phyloP scores from a whole-genome alignment of 2,329 filamentous ascomycete genomes.

The Trichoderma breve region DNA sequence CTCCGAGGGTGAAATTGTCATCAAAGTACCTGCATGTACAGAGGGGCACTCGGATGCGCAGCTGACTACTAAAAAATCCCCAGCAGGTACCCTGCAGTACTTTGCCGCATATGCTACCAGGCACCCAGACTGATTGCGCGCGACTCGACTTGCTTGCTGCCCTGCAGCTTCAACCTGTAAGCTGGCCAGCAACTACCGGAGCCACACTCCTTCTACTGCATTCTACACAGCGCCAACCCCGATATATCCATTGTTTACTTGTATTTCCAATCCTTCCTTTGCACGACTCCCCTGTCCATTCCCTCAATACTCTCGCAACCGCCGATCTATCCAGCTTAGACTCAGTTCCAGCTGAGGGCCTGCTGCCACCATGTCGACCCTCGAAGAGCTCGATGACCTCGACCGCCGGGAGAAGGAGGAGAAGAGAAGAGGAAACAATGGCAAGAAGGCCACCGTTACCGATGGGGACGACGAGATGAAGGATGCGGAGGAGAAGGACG shows the following conservation, averaged over 20 bases:
- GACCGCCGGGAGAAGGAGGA: slow-evolving; percentile 78
- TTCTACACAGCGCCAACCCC: slow-evolving; percentile 6
- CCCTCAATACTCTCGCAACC: background rate
- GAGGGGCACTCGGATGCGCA: background rate
- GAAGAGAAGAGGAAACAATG: slow-evolving; percentile 41
- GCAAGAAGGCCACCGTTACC: slow-evolving; percentile 43
- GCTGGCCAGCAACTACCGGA: slow-evolving; percentile 17
- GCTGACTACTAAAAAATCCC: rapidly evolving
- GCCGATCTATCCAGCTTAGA: background rate
- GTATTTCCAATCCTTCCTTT: background rate
- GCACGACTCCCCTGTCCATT: background rate
- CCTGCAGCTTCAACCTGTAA: slow-evolving; percentile 21
- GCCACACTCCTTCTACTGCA: slow-evolving; percentile 7
- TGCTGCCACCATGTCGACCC: slow-evolving; percentile 68
- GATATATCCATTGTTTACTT: background rate
- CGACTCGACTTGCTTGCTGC: slow-evolving; percentile 21
- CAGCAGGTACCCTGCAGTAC: background rate
- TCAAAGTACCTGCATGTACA: background rate
- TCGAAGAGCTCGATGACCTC: slow-evolving; percentile 88
- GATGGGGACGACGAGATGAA: slow-evolving; percentile 78
- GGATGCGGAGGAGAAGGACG: slow-evolving; percentile 75
- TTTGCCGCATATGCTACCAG: slow-evolving; percentile 3
- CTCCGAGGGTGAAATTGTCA: slow-evolving; percentile 5
- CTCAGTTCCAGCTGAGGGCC: slow-evolving; percentile 8
- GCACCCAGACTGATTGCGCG: slow-evolving; percentile 23